These are phyloP conservation scores for Spizellomyces punctatus DNA, from an alignment of 192 early-diverging fungal genomes.

Conservation along the genomic window DNA sequence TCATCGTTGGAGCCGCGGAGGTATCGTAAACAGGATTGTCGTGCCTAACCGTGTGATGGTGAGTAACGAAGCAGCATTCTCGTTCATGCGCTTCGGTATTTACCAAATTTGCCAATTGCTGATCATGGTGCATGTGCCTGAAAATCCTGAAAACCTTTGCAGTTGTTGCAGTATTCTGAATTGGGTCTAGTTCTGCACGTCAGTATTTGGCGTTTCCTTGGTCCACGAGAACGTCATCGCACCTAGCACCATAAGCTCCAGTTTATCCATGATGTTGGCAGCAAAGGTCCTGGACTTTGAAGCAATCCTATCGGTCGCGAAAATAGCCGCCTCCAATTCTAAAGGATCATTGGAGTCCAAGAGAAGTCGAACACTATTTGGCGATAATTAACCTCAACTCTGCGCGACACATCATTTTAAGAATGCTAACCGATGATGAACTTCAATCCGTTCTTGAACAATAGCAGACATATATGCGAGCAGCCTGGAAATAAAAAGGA, in stretches of 20 bases:
- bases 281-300: constrained; percentile 13
- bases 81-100: no score
- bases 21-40: constrained; percentile 6
- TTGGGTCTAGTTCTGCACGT: no score
- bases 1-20: background rate
- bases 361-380: constrained; percentile 5
- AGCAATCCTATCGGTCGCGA: constrained; percentile 24
- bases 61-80: background rate
- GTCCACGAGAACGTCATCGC: background rate
- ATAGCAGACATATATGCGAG: constrained; percentile 27
- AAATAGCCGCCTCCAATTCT: constrained; percentile 26
- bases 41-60: background rate
- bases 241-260: constrained; percentile 16
- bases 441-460: constrained; percentile 19
- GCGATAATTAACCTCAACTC: no score
- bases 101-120: background rate
- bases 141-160: background rate
- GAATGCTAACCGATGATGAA: constrained; percentile 21
- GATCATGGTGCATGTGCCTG: constrained; percentile 26
- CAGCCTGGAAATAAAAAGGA: background rate
- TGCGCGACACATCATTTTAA: background rate
- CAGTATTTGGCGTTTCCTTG: no score
- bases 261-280: constrained; percentile 2
- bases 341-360: constrained; percentile 21
- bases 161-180: no score